Base-by-base conservation (phyloP, 2,329 filamentous ascomycete genomes). In the Colletotrichum truncatum region DNA sequence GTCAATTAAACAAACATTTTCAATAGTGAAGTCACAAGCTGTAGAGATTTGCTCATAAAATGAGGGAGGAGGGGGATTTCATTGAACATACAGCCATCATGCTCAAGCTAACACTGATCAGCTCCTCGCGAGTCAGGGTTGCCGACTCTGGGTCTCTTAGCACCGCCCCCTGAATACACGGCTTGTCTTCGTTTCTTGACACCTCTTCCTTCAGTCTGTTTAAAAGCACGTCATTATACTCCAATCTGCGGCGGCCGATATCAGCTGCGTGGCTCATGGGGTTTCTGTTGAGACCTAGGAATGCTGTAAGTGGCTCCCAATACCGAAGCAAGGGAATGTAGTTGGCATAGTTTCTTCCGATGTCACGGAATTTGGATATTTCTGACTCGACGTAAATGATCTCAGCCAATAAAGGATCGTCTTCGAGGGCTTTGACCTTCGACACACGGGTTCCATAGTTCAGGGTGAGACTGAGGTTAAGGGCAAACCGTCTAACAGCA, bases 391-490 rank as follows among this genome's bases (percentile, higher is more conserved):
- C 67, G 10, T 70, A 66, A 12, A 70, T 66, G 10, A 69, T 69
- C 30, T 71, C 68, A 4, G 67, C 60, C 4, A 71, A 26, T 4
- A 71, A 48, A 6, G 28, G 46, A 39, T 64, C 55, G 3, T 58
- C 49, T 12, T 38, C 21, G 8, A 65, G 56, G 25, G 48, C 52
- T 21, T 48, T 52, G 23, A 65, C 41, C 3, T 60, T 43, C 3
- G 45, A 65, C 4, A 46, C 56, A 12, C 88, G 84, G 71, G 89
- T 85, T 3, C 89, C 89, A 70, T 91, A 91, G 73, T 89, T 89
- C 30, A 91, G 76, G 0, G 87, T 90, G 60, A 91, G 73, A 52
- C 84, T 87, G 1, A 88, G 89, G 69, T 89, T 89, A 25, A 91
- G 80, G 0, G 88, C 87, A 68, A 86, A 90, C 2, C 87, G 83